phyloP scores from a whole-genome alignment of 1,139 yeast genomes.

The Entelexis paramagnoliae region DNA sequence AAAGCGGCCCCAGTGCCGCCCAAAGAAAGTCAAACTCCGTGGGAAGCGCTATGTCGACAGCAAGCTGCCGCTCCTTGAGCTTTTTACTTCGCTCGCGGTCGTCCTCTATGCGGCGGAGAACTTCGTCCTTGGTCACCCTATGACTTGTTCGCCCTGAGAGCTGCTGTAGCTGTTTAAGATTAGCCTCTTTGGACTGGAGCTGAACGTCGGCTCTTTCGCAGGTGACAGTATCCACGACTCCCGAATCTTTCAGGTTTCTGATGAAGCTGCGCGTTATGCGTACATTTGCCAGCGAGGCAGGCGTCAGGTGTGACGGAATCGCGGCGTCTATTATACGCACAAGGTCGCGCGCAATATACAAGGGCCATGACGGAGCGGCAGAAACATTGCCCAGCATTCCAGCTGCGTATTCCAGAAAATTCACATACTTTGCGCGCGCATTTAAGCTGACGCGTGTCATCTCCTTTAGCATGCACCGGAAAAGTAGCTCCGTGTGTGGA shows the following conservation, averaged over 20 bases:
- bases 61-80: conserved; percentile 67
- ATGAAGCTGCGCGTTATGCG: conserved; percentile 30
- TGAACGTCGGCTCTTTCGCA: conserved; percentile 4
- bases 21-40: conserved; percentile 13
- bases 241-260: conserved; percentile 15
- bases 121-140: conserved; percentile 27
- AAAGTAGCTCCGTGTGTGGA: conserved; percentile 61
- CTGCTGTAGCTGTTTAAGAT: conserved; percentile 2
- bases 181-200: conserved; percentile 9
- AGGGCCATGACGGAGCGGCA: conserved; percentile 14
- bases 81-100: conserved; percentile 78
- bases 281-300: conserved; percentile 41
- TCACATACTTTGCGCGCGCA: conserved; percentile 54
- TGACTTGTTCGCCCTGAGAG: conserved; percentile 4
- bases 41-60: conserved; percentile 35
- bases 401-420: conserved; percentile 51
- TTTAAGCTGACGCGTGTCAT: conserved; percentile 44
- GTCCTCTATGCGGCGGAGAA: conserved; percentile 70
- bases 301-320: conserved; percentile 38
- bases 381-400: conserved; percentile 20
- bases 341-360: conserved; percentile 39
- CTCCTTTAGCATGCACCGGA: conserved; percentile 60
- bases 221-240: conserved; percentile 6
- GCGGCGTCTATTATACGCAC: conserved; percentile 42
- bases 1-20: conserved; percentile 4